phyloP scores from a whole-genome alignment of 129 eudicot species.

The Tagetes patula region DNA sequence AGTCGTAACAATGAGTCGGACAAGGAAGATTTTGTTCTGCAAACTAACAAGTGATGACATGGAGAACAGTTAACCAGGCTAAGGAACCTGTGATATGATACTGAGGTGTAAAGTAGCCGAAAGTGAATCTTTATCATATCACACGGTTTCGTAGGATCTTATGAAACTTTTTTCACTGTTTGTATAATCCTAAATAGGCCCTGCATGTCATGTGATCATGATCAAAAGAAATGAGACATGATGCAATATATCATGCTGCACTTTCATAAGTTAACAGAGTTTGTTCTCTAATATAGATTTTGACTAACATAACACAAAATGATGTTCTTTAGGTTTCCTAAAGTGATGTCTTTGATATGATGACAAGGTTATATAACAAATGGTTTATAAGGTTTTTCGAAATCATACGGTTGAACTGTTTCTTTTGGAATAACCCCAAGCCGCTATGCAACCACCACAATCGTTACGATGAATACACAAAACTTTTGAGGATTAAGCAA shows the following conservation, averaged over 20 bases:
- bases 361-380: neutral
- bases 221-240: conserved; percentile 31
- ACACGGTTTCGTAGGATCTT: conserved; percentile 17
- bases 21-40: conserved; percentile 11
- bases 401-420: neutral
- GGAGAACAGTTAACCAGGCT: conserved; percentile 30
- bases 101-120: conserved; percentile 28
- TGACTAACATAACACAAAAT: neutral
- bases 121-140: conserved; percentile 23
- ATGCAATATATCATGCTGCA: conserved; percentile 15
- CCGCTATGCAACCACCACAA: neutral
- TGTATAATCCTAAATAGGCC: conserved; percentile 28
- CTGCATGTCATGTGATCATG: conserved; percentile 18
- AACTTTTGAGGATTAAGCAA: neutral
- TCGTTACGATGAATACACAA: neutral
- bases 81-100: conserved; percentile 32
- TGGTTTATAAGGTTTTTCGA: neutral
- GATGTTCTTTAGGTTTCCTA: neutral
- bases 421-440: neutral
- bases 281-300: neutral
- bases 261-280: neutral
- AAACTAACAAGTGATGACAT: conserved; percentile 14
- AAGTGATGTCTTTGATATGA: neutral
- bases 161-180: conserved; percentile 27
- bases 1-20: conserved; percentile 5